Evolutionary conservation across 371 early-diverging fungal species (phyloP), one percentile per base, ranked within the genome.

Genomic region (Amoeboradix gromovi): DNA sequence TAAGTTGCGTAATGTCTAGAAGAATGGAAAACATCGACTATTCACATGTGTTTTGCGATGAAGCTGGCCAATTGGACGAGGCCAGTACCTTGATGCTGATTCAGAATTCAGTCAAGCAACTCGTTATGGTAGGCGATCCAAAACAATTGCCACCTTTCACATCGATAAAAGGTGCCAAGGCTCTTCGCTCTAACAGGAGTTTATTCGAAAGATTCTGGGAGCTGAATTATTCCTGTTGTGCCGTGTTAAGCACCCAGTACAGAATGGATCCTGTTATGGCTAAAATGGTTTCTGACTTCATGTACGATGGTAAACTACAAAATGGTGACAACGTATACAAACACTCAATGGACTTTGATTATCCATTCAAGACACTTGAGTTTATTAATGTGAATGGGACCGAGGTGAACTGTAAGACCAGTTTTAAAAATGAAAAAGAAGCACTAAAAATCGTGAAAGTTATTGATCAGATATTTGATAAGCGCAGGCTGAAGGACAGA

Each of bases 201-300:
- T 75, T 96, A 71, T 94, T 94, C 78, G 85, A 87, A 70, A 79
- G 97, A 22, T 73, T 93, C 66, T 75, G 93, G 30, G 5, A 5
- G 48, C 48, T 48, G 22, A 48, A 48, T 48, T 48, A 48, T 48
- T 22, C 48, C 48, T n/a, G n/a, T n/a, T 48, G 22, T 48, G 12
- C 5, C 5, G 22, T 48, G 48, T 48, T 48, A 22, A 89, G 86
- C 72, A 91, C 91, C 48, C 93, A 95, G 78, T 96, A 94, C 74
- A 88, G 94, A 73, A 94, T 96, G 97, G 92, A 94, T 72, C 93
- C 94, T 0, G 80, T 82, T 17, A 94, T 96, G 48, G 90, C 91
- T 68, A 68, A 29, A 12, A 87, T 93, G 67, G 93, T 94, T 0
- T 85, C 84, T 31, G 74, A 78, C 0, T 78, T 85, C 30, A 94